Percentiles rank a stretch among this genome's conserved stretches.
Conservation (phyloP, 164 flowering plant genomes). For the Cinnamomum chago region DNA sequence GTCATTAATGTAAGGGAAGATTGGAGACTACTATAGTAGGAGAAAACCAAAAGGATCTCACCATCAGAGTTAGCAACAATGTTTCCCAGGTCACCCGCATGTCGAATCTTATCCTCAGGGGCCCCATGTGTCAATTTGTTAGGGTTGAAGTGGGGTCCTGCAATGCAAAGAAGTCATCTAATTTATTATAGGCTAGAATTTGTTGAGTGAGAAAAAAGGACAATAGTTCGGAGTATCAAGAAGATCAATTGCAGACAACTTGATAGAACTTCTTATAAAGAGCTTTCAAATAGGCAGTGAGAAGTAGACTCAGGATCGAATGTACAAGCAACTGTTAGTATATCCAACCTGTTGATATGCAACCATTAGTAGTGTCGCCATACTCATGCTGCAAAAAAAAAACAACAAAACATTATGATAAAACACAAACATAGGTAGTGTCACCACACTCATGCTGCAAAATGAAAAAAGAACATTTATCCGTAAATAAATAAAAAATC, state of each 20-base stretch:
- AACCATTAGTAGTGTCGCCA: slow-evolving; percentile 94
- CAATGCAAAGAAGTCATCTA: background rate
- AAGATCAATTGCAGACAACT: background rate
- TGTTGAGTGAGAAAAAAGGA: background rate
- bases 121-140: slow-evolving; percentile 85
- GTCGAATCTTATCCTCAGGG: slow-evolving; percentile 86
- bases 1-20: background rate
- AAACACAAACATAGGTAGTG: slow-evolving; percentile 70
- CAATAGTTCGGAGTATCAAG: background rate
- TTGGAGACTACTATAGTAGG: background rate
- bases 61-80: slow-evolving; percentile 88
- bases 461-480: background rate
- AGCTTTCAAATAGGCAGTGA: background rate
- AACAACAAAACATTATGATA: background rate
- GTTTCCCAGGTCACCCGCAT: slow-evolving; percentile 99
- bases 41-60: slow-evolving; percentile 20
- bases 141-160: slow-evolving; percentile 90
- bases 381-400: slow-evolving; percentile 59
- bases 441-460: slow-evolving; percentile 85
- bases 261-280: background rate
- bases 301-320: background rate
- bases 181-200: background rate
- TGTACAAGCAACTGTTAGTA: slow-evolving; percentile 1
- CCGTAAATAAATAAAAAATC: background rate
- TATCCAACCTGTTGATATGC: slow-evolving; percentile 80